Evolutionary conservation across 2,329 filamentous ascomycete species (phyloP).

Genomic region (Fusarium tanahbumbuense): DNA sequence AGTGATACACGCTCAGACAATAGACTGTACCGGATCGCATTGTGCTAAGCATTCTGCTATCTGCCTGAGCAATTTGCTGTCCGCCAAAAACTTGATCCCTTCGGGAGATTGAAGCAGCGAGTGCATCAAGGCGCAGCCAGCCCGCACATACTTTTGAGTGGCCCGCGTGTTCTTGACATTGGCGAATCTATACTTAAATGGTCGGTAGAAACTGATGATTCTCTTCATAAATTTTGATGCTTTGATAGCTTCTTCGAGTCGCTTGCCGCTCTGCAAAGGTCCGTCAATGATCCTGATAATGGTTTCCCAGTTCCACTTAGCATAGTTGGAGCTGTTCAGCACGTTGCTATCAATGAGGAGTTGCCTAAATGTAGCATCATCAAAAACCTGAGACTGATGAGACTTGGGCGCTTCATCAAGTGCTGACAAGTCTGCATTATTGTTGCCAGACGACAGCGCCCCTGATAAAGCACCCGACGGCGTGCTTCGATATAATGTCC

Average conservation of each 20-base stretch:
- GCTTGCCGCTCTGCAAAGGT: slow-evolving; percentile 88
- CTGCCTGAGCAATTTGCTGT: slow-evolving; percentile 93
- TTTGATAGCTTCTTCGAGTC: slow-evolving; percentile 92
- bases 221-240: slow-evolving; percentile 97
- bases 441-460: slow-evolving; percentile 57
- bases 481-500: slow-evolving; percentile 86
- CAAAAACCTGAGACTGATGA: slow-evolving; percentile 59
- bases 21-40: slow-evolving; percentile 79
- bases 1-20: neutral
- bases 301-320: slow-evolving; percentile 98
- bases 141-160: slow-evolving; percentile 92
- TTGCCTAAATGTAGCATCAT: slow-evolving; percentile 73
- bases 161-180: slow-evolving; percentile 90
- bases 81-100: slow-evolving; percentile 84
- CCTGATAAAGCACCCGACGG: slow-evolving; percentile 58
- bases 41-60: slow-evolving; percentile 96
- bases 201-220: slow-evolving; percentile 92
- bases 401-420: slow-evolving; percentile 68
- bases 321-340: slow-evolving; percentile 86
- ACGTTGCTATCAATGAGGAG: slow-evolving; percentile 83
- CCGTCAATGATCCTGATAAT: slow-evolving; percentile 93
- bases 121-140: slow-evolving; percentile 88
- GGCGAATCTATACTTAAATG: slow-evolving; percentile 96
- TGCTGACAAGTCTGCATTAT: slow-evolving; percentile 60
- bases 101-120: slow-evolving; percentile 87